Percentiles rank a stretch among this genome's conserved stretches.
Evolutionary conservation across 108 stramenopile species (phyloP).

Genomic region (Stephanodiscus triporus): DNA sequence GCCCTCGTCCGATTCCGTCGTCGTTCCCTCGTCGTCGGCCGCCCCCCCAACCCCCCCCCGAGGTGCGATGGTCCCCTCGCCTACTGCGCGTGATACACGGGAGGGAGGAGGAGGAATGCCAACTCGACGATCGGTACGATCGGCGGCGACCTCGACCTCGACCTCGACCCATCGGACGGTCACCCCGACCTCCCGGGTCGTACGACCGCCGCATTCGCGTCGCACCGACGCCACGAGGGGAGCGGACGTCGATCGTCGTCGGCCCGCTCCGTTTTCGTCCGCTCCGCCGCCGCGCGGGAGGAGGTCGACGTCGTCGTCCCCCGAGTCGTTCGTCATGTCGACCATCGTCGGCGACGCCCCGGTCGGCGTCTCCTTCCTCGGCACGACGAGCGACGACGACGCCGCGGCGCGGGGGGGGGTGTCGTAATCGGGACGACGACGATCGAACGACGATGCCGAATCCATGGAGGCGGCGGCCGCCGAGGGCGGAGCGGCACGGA

Average conservation of each 20-base stretch:
- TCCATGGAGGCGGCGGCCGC: no score
- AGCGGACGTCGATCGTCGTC: background rate
- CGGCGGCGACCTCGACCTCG: background rate
- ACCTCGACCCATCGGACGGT: background rate
- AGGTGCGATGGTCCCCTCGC: no score
- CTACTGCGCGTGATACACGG: no score
- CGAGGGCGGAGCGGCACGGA: no score
- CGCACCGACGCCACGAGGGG: background rate
- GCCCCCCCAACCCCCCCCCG: no score
- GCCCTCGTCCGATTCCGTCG: no score
- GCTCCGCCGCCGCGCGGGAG: background rate
- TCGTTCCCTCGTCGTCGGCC: no score
- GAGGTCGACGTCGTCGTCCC: background rate
- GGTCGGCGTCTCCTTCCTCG: background rate
- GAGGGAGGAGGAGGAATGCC: background rate
- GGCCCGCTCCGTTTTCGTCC: background rate
- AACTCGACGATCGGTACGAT: background rate
- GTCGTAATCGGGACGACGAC: no score
- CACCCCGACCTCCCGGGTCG: background rate
- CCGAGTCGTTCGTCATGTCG: constrained; percentile 8
- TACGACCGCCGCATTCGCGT: background rate
- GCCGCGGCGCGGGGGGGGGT: no score
- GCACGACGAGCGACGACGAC: no score
- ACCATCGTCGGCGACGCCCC: background rate
- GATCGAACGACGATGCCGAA: no score